A percentile compares a stretch with the other conserved stretches of the same genome.
Evolutionary conservation across 495 filamentous ascomycete genomes (phyloP).

Genomic region (Aspergillus hancockii): DNA sequence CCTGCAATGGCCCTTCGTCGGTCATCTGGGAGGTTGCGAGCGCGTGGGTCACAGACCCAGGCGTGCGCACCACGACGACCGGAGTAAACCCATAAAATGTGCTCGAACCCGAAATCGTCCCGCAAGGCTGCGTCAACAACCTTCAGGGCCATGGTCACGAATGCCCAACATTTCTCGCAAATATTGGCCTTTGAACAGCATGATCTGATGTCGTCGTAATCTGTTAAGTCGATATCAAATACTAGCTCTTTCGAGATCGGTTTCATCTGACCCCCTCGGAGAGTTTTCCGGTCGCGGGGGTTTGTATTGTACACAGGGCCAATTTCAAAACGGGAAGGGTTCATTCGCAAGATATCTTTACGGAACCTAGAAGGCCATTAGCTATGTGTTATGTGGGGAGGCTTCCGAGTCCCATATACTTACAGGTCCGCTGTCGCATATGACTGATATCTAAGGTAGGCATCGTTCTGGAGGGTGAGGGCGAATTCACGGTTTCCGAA

Average conservation of each 20-base stretch:
- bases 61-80: slow-evolving; percentile 95
- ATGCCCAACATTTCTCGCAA: slow-evolving; percentile 91
- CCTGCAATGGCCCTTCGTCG: slow-evolving; percentile 79
- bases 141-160: slow-evolving; percentile 96
- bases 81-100: slow-evolving; percentile 98
- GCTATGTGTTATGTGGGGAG: slow-evolving; percentile 4
- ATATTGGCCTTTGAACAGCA: slow-evolving; percentile 94
- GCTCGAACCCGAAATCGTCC: slow-evolving; percentile 94
- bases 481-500: slow-evolving; percentile 94
- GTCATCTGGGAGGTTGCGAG: slow-evolving; percentile 77
- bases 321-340: slow-evolving; percentile 95
- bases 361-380: slow-evolving; percentile 60
- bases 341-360: slow-evolving; percentile 82
- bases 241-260: slow-evolving; percentile 89
- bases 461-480: slow-evolving; percentile 85
- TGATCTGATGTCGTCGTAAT: slow-evolving; percentile 95
- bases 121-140: slow-evolving; percentile 82
- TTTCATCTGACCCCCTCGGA: slow-evolving; percentile 64
- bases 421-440: slow-evolving; percentile 83
- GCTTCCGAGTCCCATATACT: slow-evolving; percentile 28
- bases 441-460: slow-evolving; percentile 89
- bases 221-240: slow-evolving; percentile 98
- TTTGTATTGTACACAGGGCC: slow-evolving; percentile 93
- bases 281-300: slow-evolving; percentile 86
- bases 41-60: slow-evolving; percentile 95